These are phyloP conservation scores for Ustulina deusta DNA, from an alignment of 2,329 filamentous ascomycete genomes.

Conservation along the genomic window DNA sequence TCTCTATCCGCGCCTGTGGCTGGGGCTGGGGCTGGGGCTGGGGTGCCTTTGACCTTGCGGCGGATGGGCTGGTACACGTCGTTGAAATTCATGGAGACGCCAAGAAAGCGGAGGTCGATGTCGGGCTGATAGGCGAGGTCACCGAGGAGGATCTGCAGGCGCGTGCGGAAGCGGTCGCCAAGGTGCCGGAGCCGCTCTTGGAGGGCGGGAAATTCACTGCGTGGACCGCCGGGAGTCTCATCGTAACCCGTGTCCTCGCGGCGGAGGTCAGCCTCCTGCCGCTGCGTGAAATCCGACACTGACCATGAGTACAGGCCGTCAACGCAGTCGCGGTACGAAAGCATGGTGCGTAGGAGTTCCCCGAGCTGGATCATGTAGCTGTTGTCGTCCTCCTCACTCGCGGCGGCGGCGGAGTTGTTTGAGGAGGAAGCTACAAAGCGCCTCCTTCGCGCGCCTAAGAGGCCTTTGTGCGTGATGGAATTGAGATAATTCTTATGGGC, in stretches of 20 bases:
- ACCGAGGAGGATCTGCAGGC: conserved; percentile 84
- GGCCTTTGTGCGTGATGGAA: conserved; percentile 94
- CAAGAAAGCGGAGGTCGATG: conserved; percentile 93
- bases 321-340: conserved; percentile 91
- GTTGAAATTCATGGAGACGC: conserved; percentile 99
- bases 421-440: conserved; percentile 58
- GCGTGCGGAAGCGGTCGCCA: conserved; percentile 78
- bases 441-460: conserved; percentile 78
- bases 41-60: conserved; percentile 65
- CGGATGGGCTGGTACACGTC: conserved; percentile 88
- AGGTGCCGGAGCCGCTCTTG: conserved; percentile 79
- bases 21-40: conserved; percentile 27
- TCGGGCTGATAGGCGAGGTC: conserved; percentile 95
- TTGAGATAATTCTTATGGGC: conserved; percentile 92
- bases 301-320: conserved; percentile 95
- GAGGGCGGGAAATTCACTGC: conserved; percentile 77
- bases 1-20: conserved; percentile 32
- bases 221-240: conserved; percentile 67
- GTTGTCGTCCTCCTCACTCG: conserved; percentile 73
- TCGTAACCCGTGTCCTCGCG: conserved; percentile 43
- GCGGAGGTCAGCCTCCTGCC: conserved; percentile 83
- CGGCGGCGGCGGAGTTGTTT: conserved; percentile 51
- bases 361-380: conserved; percentile 92
- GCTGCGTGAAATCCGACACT: conserved; percentile 90
- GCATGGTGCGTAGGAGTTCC: conserved; percentile 93